Percentiles rank a stretch among this genome's conserved stretches.
These are phyloP conservation scores for Stagonosporopsis vannaccii DNA, from an alignment of 2,329 filamentous ascomycete genomes.

Conservation along the genomic window DNA sequence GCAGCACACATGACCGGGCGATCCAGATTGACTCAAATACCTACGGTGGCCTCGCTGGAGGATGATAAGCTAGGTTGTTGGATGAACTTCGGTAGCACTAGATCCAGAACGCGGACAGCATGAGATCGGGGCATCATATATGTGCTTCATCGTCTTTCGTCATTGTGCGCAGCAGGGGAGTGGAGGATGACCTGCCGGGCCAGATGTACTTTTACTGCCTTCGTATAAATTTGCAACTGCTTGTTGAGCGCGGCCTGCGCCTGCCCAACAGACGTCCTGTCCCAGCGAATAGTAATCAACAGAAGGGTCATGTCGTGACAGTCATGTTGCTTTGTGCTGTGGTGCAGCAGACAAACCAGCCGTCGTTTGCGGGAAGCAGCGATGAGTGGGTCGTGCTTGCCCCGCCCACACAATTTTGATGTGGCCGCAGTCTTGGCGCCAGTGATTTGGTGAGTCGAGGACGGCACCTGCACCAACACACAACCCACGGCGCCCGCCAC, in stretches of 20 bases:
- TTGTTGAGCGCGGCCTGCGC: slow-evolving; percentile 3
- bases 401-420: slow-evolving; percentile 20
- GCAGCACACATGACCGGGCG: slow-evolving; percentile 4
- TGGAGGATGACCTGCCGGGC: slow-evolving; percentile 14
- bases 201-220: slow-evolving; percentile 45
- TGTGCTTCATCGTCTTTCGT: slow-evolving; percentile 13
- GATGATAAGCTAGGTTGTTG: slow-evolving; percentile 2
- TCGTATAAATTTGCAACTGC: slow-evolving; percentile 35
- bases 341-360: neutral
- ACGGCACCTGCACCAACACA: slow-evolving; percentile 13
- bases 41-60: slow-evolving; percentile 1
- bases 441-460: slow-evolving; percentile 22
- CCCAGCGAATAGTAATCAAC: neutral
- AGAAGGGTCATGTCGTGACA: neutral
- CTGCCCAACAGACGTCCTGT: neutral
- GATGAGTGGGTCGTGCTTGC: slow-evolving; percentile 8
- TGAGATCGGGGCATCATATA: slow-evolving; percentile 1
- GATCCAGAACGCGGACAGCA: neutral
- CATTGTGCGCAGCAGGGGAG: slow-evolving; percentile 8
- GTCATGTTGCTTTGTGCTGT: neutral
- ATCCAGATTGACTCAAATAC: slow-evolving; percentile 12
- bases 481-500: slow-evolving; percentile 30
- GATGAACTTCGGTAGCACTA: slow-evolving; percentile 2
- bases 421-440: slow-evolving; percentile 19
- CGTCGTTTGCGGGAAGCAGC: slow-evolving; percentile 6